phyloP scores from a whole-genome alignment of 1,139 yeast species.

The Magnusiomyces tetraspermus region DNA sequence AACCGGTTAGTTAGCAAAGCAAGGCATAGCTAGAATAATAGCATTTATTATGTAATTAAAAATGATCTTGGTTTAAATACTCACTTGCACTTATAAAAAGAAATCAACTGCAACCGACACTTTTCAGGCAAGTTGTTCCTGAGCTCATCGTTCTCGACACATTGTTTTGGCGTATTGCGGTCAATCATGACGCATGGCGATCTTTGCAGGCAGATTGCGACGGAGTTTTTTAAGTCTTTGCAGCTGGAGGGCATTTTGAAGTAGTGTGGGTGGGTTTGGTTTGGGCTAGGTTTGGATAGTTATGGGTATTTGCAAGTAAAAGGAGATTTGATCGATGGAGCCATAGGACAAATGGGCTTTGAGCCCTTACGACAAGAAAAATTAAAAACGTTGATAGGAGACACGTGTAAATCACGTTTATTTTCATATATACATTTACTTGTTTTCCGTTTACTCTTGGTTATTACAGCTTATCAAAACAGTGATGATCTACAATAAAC shows the following conservation, averaged over 20 bases:
- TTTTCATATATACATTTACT: too few species aligned
- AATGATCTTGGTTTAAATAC: slow-evolving; percentile 13
- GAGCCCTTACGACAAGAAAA: too few species aligned
- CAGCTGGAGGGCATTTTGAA: slow-evolving; percentile 41
- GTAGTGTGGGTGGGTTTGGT: not conserved
- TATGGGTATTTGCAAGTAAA: too few species aligned
- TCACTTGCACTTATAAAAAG: slow-evolving; percentile 75
- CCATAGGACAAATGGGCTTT: too few species aligned
- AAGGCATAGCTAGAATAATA: not conserved
- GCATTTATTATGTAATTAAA: not conserved
- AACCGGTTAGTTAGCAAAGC: not conserved
- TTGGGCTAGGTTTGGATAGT: too few species aligned
- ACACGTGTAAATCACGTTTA: too few species aligned
- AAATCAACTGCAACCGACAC: slow-evolving; percentile 73
- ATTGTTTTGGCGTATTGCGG: slow-evolving; percentile 81
- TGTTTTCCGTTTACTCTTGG: too few species aligned
- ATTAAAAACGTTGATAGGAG: too few species aligned
- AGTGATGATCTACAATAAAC: too few species aligned
- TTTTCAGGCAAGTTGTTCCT: slow-evolving; percentile 73
- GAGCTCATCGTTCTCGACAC: slow-evolving; percentile 73
- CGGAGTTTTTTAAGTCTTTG: slow-evolving; percentile 84
- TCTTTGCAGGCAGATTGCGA: slow-evolving; percentile 88
- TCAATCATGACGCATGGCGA: slow-evolving; percentile 93
- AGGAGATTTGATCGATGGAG: too few species aligned
- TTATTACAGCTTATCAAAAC: too few species aligned